Base-by-base conservation (phyloP, 2,329 filamentous ascomycete genomes). In the Raffaelea albimanens region DNA sequence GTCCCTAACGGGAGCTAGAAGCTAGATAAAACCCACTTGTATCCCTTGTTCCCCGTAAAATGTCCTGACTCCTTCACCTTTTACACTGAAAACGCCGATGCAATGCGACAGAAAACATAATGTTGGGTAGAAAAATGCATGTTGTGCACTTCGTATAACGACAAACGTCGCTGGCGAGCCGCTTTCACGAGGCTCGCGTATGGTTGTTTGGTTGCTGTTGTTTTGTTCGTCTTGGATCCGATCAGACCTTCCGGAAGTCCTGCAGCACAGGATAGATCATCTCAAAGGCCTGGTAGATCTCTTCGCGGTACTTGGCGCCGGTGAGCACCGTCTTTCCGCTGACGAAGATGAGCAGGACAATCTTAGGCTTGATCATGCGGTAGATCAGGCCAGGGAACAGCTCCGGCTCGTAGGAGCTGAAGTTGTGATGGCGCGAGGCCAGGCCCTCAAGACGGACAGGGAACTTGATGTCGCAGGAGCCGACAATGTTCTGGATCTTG, bases 291-390 rank as follows among this genome's bases (percentile, higher is more conserved):
- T 93, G 87, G 63, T 95, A 95, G 57, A 98, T 97, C 72, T 97
- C 93, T 69, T 98, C 93, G 58, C 93, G 85, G 55, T 97, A 90
- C 66, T 98, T 97, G 57, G 93, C 93, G 62, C 93, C 93, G 39
- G 93, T 97, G 63, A 97, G 78, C 61, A 97, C 93, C 53, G 97
- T 97, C 78, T 97, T 97, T 62, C 91, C 93, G 61, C 85, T 93
- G 61, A 97, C 91, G 72, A 97, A 97, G 67, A 98, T 96, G 63
- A 97, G 74, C 22, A 97, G 82, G 46, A 97, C 91, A 57, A 97
- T 95, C 82, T 97, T 97, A 19, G 93, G 93, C 76, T 97, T 97
- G 76, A 97, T 96, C 93, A 98, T 98, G 66, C 93, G 89, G 72
- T 98, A 98, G 71, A 98, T 98, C 45, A 98, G 83, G 80, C 93